Evolutionary conservation across 129 eudicot species (phyloP).

Genomic region (Silybum marianum): DNA sequence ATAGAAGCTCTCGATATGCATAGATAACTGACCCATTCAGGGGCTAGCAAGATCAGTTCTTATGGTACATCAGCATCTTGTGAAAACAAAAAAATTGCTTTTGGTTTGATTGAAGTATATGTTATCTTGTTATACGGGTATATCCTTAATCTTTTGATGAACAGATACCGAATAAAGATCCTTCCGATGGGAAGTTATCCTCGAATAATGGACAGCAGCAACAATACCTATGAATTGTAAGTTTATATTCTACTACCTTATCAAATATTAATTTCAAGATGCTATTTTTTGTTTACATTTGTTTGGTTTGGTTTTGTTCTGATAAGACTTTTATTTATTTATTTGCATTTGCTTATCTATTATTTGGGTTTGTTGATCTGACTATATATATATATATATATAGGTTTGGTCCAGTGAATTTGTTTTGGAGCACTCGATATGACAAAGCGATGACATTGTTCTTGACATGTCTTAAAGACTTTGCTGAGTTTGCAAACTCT

Average conservation of each 20-base stretch:
- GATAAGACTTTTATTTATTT: not conserved
- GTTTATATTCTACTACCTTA: conserved; percentile 30
- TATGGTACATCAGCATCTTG: too few relatives aligned
- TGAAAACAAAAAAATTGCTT: not conserved
- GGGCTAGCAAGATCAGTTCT: too few relatives aligned
- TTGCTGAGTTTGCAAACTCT: conserved; percentile 79
- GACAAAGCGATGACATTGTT: conserved; percentile 97
- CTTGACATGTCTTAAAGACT: conserved; percentile 89
- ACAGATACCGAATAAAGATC: conserved; percentile 88
- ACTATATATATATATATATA: not conserved
- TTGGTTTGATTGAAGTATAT: conserved; percentile 1
- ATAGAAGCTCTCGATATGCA: not conserved
- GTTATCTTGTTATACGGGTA: conserved; percentile 12
- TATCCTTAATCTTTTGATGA: conserved; percentile 36
- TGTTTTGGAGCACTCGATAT: conserved; percentile 97
- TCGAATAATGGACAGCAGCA: conserved; percentile 83
- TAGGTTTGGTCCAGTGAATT: conserved; percentile 95
- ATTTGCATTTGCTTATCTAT: not conserved
- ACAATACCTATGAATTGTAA: conserved; percentile 93
- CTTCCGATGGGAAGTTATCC: conserved; percentile 98
- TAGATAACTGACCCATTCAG: too few relatives aligned
- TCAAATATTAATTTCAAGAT: not conserved
- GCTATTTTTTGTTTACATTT: not conserved
- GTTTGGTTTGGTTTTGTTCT: not conserved
- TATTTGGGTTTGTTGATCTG: not conserved